Evolutionary conservation across 2,329 filamentous ascomycete species (phyloP).

Genomic region (Fusarium lyarnte): DNA sequence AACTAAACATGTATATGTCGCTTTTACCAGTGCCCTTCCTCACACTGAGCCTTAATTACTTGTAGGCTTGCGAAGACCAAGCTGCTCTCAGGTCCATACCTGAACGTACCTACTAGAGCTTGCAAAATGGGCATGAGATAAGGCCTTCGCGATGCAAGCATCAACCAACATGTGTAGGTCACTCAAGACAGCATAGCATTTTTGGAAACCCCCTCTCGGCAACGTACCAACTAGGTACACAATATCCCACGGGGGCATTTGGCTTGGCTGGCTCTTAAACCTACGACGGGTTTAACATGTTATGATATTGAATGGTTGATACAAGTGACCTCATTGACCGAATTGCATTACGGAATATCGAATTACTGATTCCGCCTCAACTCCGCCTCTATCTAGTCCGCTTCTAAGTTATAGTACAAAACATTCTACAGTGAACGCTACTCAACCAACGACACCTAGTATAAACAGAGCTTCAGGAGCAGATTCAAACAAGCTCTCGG

Average conservation of each 20-base stretch:
- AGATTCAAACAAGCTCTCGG: not conserved
- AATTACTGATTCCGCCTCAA: not conserved
- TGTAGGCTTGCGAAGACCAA: too few relatives aligned
- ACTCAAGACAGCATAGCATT: fast-evolving
- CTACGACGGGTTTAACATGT: too few relatives aligned
- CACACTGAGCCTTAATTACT: too few relatives aligned
- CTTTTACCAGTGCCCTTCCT: not conserved
- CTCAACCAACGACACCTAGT: not conserved
- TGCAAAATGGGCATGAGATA: fast-evolving
- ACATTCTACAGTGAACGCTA: fast-evolving
- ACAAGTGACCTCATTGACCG: not conserved
- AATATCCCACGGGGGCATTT: fast-evolving
- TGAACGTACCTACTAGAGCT: not conserved
- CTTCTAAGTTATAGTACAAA: not conserved
- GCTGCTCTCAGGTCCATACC: fast-evolving
- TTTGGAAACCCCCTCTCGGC: fast-evolving
- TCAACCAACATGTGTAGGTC: fast-evolving
- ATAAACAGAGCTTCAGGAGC: fast-evolving
- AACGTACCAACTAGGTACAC: fast-evolving
- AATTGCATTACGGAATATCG: not conserved
- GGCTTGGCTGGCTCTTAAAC: fast-evolving
- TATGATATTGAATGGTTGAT: too few relatives aligned
- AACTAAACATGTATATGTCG: not conserved
- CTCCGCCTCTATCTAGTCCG: too few relatives aligned
- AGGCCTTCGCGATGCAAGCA: fast-evolving